Evolutionary conservation across 352 stramenopile genomes (phyloP).

Genomic region (Pythium phragmitis): DNA sequence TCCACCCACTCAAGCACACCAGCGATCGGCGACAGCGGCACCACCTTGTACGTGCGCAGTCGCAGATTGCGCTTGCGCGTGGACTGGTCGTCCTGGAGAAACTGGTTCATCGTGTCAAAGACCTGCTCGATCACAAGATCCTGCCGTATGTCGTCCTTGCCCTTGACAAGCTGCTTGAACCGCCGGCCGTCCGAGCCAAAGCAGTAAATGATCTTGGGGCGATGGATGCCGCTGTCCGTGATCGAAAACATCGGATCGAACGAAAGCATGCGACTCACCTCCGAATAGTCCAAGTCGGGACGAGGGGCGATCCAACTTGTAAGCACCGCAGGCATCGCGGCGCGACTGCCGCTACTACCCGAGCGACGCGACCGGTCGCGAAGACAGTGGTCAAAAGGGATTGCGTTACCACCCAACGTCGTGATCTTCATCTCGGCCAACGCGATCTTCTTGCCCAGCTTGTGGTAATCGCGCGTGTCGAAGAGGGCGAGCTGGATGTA

Average conservation of each 20-base stretch:
- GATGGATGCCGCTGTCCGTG: slow-evolving; percentile 94
- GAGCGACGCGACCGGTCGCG: slow-evolving; percentile 46
- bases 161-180: slow-evolving; percentile 97
- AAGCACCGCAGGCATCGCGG: slow-evolving; percentile 73
- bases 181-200: slow-evolving; percentile 89
- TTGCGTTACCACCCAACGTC: slow-evolving; percentile 27
- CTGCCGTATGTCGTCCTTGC: slow-evolving; percentile 85
- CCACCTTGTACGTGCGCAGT: slow-evolving; percentile 97
- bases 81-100: slow-evolving; percentile 66
- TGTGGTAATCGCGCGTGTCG: slow-evolving; percentile 76
- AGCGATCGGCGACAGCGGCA: slow-evolving; percentile 84
- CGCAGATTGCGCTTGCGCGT: slow-evolving; percentile 72
- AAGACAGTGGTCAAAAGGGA: slow-evolving; percentile 75
- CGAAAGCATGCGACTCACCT: slow-evolving; percentile 78
- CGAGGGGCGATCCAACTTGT: slow-evolving; percentile 69
- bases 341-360: slow-evolving; percentile 23
- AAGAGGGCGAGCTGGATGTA: slow-evolving; percentile 84
- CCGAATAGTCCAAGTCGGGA: slow-evolving; percentile 80
- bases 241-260: slow-evolving; percentile 93
- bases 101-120: slow-evolving; percentile 90
- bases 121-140: slow-evolving; percentile 90
- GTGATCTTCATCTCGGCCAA: slow-evolving; percentile 59
- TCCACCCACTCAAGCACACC: slow-evolving; percentile 99
- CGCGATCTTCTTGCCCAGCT: slow-evolving; percentile 68
- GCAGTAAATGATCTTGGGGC: slow-evolving; percentile 98